These are phyloP conservation scores for Polychytrium aggregatum DNA, from an alignment of 192 early-diverging fungal genomes.

Conservation along the genomic window DNA sequence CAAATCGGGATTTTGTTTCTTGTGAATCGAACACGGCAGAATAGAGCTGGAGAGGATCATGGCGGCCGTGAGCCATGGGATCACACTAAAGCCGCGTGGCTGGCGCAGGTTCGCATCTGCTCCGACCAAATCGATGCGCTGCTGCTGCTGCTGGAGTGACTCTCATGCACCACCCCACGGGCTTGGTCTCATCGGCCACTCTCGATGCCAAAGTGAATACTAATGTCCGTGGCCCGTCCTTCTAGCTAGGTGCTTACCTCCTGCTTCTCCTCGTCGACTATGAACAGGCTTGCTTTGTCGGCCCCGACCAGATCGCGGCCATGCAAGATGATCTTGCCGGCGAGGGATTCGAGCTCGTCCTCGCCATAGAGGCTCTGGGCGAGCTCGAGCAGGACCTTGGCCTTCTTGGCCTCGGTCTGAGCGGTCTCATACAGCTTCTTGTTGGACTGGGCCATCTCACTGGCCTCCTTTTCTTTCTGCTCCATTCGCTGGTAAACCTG, in stretches of 20 bases:
- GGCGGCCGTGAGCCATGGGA: too few relatives aligned
- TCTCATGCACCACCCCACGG: too few relatives aligned
- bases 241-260: background rate
- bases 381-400: slow-evolving; percentile 9
- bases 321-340: slow-evolving; percentile 9
- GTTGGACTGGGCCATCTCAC: background rate
- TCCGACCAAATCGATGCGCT: too few relatives aligned
- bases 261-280: slow-evolving; percentile 11
- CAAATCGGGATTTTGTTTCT: background rate
- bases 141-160: too few relatives aligned
- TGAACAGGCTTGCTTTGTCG: slow-evolving; percentile 6
- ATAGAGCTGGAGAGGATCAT: background rate
- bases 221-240: too few relatives aligned
- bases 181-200: too few relatives aligned
- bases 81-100: too few relatives aligned
- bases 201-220: too few relatives aligned
- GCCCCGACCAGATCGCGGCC: slow-evolving; percentile 11
- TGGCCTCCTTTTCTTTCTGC: slow-evolving; percentile 8
- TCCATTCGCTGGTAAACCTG: slow-evolving; percentile 7
- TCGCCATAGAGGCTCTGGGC: slow-evolving; percentile 8
- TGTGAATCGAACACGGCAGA: slow-evolving; percentile 14
- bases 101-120: too few relatives aligned
- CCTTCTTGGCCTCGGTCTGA: slow-evolving; percentile 6
- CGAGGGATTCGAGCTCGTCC: slow-evolving; percentile 1
- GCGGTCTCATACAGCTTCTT: background rate